phyloP scores from a whole-genome alignment of 2,329 filamentous ascomycete species.

The Thelonectria olida region DNA sequence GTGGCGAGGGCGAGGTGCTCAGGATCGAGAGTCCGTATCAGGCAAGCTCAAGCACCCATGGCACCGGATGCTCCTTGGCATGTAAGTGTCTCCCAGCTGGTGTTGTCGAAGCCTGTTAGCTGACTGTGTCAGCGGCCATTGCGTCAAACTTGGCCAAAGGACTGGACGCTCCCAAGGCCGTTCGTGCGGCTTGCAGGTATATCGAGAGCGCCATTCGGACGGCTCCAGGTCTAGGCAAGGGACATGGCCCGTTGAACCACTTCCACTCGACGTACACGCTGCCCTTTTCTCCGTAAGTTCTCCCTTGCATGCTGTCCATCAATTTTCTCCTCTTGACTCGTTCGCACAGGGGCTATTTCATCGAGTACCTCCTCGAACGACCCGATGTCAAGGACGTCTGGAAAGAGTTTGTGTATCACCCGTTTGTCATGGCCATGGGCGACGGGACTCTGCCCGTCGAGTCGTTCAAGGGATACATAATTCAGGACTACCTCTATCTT shows the following conservation, averaged over 20 bases:
- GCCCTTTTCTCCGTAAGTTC: slow-evolving; percentile 71
- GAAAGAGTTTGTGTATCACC: slow-evolving; percentile 80
- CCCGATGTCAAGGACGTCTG: slow-evolving; percentile 79
- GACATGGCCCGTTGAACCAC: slow-evolving; percentile 79
- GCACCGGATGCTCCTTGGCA: slow-evolving; percentile 92
- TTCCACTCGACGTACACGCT: slow-evolving; percentile 76
- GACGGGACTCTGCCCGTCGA: slow-evolving; percentile 77
- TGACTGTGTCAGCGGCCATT: slow-evolving; percentile 67
- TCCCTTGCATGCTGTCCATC: neutral
- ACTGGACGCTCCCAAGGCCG: slow-evolving; percentile 64
- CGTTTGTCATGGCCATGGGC: slow-evolving; percentile 82
- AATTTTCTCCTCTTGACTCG: slow-evolving; percentile 66
- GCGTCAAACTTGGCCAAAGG: slow-evolving; percentile 76
- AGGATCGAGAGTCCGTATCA: slow-evolving; percentile 77
- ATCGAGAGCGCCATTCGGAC: slow-evolving; percentile 76
- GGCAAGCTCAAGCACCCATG: slow-evolving; percentile 84
- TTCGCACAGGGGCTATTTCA: slow-evolving; percentile 71
- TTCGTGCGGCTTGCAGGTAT: slow-evolving; percentile 75
- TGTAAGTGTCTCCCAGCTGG: slow-evolving; percentile 61
- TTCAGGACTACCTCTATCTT: slow-evolving; percentile 92
- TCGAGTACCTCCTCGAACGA: slow-evolving; percentile 83
- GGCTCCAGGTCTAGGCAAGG: slow-evolving; percentile 69
- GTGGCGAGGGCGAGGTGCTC: slow-evolving; percentile 62
- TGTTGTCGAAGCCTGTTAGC: neutral
- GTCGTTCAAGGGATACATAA: slow-evolving; percentile 87